These are phyloP conservation scores for Torrubiella hemipterigena DNA, from an alignment of 2,329 filamentous ascomycete genomes.

Conservation along the genomic window DNA sequence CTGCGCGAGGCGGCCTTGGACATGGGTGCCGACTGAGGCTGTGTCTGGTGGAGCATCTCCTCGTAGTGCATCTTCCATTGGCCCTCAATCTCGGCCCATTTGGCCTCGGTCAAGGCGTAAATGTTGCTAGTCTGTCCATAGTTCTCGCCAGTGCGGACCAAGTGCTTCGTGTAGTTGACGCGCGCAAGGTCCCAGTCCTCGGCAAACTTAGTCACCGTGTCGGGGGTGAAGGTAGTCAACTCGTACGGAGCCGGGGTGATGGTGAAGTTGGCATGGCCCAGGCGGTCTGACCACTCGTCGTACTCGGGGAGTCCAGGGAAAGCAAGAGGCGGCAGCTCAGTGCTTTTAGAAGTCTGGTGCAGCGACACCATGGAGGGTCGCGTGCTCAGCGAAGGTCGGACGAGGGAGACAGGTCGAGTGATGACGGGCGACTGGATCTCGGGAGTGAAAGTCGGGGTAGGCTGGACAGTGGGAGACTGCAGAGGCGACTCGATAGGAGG, in stretches of 20 bases:
- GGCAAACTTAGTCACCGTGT: slow-evolving; percentile 49
- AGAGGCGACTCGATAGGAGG: slow-evolving; percentile 64
- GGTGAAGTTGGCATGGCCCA: slow-evolving; percentile 90
- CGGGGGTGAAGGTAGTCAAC: slow-evolving; percentile 48
- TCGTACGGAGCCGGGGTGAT: slow-evolving; percentile 74
- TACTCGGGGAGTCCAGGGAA: slow-evolving; percentile 55
- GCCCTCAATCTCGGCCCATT: slow-evolving; percentile 73
- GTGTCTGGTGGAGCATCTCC: slow-evolving; percentile 43
- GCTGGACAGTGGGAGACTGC: slow-evolving; percentile 65
- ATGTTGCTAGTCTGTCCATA: slow-evolving; percentile 85
- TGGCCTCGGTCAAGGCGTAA: slow-evolving; percentile 73
- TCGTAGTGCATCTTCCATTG: slow-evolving; percentile 64
- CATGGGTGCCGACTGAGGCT: slow-evolving; percentile 13
- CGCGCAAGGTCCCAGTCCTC: slow-evolving; percentile 75
- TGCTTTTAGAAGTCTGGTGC: slow-evolving; percentile 47
- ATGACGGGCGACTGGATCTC: slow-evolving; percentile 24
- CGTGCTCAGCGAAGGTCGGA: slow-evolving; percentile 56
- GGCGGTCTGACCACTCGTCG: slow-evolving; percentile 72
- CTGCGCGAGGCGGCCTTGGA: slow-evolving; percentile 19
- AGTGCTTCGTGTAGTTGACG: slow-evolving; percentile 78
- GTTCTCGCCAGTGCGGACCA: slow-evolving; percentile 79
- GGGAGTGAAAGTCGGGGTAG: slow-evolving; percentile 36
- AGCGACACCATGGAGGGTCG: slow-evolving; percentile 72
- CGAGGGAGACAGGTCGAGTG: slow-evolving; percentile 27
- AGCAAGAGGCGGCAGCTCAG: slow-evolving; percentile 37